Percentiles rank a stretch among this genome's conserved stretches.
Conservation (phyloP, 345 rosid genomes). For the Trapa incisa region DNA sequence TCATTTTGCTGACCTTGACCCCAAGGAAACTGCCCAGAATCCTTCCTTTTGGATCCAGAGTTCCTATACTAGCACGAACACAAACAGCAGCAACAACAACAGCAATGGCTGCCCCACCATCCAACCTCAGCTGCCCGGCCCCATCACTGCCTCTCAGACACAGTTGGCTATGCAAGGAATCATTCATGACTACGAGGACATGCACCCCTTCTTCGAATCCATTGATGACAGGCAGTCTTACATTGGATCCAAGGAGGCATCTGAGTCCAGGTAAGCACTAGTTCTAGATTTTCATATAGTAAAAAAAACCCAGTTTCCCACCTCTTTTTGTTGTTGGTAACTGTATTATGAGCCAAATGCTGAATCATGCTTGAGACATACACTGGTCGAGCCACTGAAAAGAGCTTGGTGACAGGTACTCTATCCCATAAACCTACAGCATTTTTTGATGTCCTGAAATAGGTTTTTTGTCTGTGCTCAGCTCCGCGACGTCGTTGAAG, state of each 20-base stretch:
- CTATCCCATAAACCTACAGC: neutral
- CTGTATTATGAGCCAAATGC: neutral
- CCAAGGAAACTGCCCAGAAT: slow-evolving; percentile 26
- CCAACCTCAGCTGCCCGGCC: slow-evolving; percentile 5
- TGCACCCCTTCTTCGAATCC: slow-evolving; percentile 64
- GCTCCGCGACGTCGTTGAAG: slow-evolving; percentile 58
- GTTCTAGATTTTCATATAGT: neutral
- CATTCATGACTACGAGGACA: slow-evolving; percentile 55
- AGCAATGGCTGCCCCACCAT: slow-evolving; percentile 7
- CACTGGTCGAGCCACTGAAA: neutral
- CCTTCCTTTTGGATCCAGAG: slow-evolving; percentile 34
- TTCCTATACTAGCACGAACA: slow-evolving; percentile 14
- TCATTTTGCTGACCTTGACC: slow-evolving; percentile 24
- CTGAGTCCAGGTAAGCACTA: slow-evolving; percentile 37
- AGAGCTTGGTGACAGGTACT: neutral
- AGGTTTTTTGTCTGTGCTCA: slow-evolving; percentile 11
- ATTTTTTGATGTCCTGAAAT: neutral
- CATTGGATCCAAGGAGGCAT: slow-evolving; percentile 48
- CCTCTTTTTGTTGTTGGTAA: too few relatives aligned
- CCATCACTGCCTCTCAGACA: slow-evolving; percentile 27
- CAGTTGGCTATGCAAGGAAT: slow-evolving; percentile 27
- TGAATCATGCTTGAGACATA: neutral
- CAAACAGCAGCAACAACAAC: neutral
- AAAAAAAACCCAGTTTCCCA: neutral
- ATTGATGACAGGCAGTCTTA: slow-evolving; percentile 74